Conservation (phyloP, 192 early-diverging fungal genomes). For the Coemansia umbellata region DNA sequence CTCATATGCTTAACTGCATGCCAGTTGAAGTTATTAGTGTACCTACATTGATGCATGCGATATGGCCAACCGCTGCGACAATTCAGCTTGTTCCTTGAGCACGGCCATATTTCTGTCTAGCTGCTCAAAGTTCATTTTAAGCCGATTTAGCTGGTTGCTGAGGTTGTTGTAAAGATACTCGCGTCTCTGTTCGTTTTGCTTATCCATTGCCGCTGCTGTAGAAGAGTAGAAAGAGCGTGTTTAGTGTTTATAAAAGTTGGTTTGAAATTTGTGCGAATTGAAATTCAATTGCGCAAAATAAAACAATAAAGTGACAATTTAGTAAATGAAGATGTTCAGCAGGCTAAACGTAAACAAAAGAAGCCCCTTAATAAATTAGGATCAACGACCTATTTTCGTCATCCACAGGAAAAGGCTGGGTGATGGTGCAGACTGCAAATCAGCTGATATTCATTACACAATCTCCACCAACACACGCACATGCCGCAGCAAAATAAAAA, state of each 20-base stretch:
- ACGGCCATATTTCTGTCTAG: slow-evolving; percentile 27
- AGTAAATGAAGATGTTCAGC: not conserved
- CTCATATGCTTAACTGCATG: too few relatives aligned
- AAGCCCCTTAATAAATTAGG: too few relatives aligned
- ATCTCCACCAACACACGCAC: too few relatives aligned
- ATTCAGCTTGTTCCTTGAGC: slow-evolving; percentile 36
- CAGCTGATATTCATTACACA: too few relatives aligned
- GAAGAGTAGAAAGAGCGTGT: not conserved
- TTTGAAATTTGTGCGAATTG: too few relatives aligned
- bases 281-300: not conserved
- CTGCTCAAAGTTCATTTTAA: slow-evolving; percentile 44
- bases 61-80: slow-evolving; percentile 36
- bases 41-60: slow-evolving; percentile 41
- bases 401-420: too few relatives aligned
- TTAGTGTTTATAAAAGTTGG: not conserved
- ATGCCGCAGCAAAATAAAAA: too few relatives aligned
- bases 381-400: too few relatives aligned
- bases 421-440: too few relatives aligned
- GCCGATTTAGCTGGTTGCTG: slow-evolving; percentile 38
- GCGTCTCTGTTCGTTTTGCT: slow-evolving; percentile 31
- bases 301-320: not conserved
- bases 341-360: too few relatives aligned
- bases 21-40: too few relatives aligned
- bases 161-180: slow-evolving; percentile 44
- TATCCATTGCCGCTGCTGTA: slow-evolving; percentile 15